phyloP scores from a whole-genome alignment of 2,329 filamentous ascomycete species.

The Ceratocystis destructans region DNA sequence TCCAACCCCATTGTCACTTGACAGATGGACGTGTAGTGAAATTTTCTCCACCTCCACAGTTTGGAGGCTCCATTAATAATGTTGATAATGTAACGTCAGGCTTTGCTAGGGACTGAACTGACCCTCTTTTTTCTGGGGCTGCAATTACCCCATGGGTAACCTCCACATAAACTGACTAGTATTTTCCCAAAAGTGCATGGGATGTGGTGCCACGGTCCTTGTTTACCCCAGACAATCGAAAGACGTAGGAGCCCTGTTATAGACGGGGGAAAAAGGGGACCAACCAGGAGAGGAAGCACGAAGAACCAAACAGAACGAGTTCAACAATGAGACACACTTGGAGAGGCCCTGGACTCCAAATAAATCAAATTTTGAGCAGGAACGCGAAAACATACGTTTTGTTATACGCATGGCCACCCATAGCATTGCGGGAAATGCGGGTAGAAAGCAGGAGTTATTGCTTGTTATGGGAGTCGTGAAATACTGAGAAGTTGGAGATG shows the following conservation, averaged over 20 bases:
- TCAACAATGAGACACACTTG: not conserved
- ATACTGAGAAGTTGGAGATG: not conserved
- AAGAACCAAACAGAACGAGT: not conserved
- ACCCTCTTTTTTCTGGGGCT: not conserved
- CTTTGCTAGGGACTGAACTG: not conserved
- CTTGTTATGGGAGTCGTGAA: too few relatives aligned
- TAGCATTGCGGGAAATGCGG: not conserved
- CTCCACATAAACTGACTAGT: constrained; percentile 7
- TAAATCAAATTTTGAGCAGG: not conserved
- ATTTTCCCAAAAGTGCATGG: constrained; percentile 10
- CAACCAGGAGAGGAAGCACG: not conserved
- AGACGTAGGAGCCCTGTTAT: not conserved
- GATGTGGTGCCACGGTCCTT: constrained; percentile 12
- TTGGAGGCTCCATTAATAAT: not conserved
- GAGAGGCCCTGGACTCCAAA: not conserved
- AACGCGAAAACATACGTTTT: not conserved
- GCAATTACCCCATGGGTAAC: constrained; percentile 10
- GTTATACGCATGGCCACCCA: not conserved
- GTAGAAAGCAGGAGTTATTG: not conserved
- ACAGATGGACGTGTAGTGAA: not conserved
- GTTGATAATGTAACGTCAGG: not conserved
- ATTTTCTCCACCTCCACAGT: not conserved
- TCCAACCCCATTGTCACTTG: not conserved
- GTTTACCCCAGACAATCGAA: constrained; percentile 13
- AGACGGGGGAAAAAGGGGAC: not conserved